A percentile compares a stretch with the other conserved stretches of the same genome.
Evolutionary conservation across 345 rosid genomes (phyloP).

Genomic region (Brassica cretica): DNA sequence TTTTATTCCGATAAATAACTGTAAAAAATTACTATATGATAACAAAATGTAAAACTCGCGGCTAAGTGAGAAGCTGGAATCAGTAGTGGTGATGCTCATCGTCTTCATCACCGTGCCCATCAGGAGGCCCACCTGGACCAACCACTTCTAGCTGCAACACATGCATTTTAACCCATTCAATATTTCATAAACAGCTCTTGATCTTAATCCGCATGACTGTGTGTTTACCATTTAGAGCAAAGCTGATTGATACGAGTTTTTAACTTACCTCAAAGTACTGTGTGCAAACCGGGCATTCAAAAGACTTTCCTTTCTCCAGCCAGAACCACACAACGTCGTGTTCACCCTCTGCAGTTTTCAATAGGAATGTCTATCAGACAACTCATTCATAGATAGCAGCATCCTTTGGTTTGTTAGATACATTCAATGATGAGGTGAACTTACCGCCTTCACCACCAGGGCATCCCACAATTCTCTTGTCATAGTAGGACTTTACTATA

Average conservation of each 20-base stretch:
- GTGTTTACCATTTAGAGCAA: background rate
- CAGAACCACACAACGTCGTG: conserved; percentile 99
- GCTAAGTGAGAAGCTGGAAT: conserved; percentile 31
- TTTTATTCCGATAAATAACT: conserved; percentile 8
- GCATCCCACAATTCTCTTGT: conserved; percentile 63
- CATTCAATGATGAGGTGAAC: conserved; percentile 12
- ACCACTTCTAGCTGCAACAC: conserved; percentile 73
- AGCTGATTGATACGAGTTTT: background rate
- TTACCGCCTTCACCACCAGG: conserved; percentile 69
- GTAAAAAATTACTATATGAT: background rate
- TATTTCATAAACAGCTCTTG: background rate
- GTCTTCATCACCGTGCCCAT: conserved; percentile 64
- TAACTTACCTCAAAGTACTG: conserved; percentile 76
- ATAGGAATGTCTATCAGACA: background rate
- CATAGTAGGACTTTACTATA: conserved; percentile 51
- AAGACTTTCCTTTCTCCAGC: conserved; percentile 83
- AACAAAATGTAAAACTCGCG: conserved; percentile 14
- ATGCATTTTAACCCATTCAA: background rate
- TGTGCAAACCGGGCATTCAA: conserved; percentile 80
- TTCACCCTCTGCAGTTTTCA: conserved; percentile 66
- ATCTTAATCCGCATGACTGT: background rate
- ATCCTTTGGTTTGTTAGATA: background rate
- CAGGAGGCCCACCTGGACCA: conserved; percentile 89
- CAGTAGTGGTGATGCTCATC: conserved; percentile 56
- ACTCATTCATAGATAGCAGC: background rate